A percentile compares a stretch with the other conserved stretches of the same genome.
phyloP scores from a whole-genome alignment of 1,284 basidiomycete genomes.

The Ganoderma lingzhi region DNA sequence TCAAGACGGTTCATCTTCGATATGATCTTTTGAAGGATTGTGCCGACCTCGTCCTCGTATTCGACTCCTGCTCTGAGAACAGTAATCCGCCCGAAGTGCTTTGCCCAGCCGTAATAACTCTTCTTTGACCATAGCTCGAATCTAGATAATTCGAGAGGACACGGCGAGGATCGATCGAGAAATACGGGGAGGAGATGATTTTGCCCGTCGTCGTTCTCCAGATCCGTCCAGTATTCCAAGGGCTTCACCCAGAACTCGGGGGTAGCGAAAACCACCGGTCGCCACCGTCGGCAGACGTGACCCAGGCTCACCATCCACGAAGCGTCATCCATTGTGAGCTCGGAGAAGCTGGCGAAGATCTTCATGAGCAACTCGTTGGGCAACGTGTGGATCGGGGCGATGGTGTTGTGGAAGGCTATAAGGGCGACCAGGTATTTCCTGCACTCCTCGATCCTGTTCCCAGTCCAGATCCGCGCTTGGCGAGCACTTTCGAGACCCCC shows the following conservation, averaged over 20 bases:
- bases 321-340: not conserved
- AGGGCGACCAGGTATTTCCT: not conserved
- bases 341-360: not conserved
- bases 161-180: not conserved
- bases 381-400: not conserved
- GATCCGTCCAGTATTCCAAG: no score
- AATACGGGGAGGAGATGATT: not conserved
- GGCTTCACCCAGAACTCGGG: constrained; percentile 1
- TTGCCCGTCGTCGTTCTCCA: not conserved
- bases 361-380: constrained; percentile 9
- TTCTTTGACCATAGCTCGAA: not conserved
- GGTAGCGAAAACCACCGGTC: not conserved
- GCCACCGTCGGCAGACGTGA: constrained; percentile 10
- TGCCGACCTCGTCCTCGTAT: not conserved
- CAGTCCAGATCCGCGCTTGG: not conserved
- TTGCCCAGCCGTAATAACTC: no score
- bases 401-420: not conserved
- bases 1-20: not conserved
- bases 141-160: not conserved
- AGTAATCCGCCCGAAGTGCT: not conserved
- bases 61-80: not conserved
- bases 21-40: not conserved
- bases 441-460: not conserved
- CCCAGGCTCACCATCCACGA: not conserved
- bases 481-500: not conserved